Percentiles rank a stretch among this genome's conserved stretches.
These are phyloP conservation scores for Saksenaea vasiformis DNA, from an alignment of 371 early-diverging fungal genomes.

Conservation along the genomic window DNA sequence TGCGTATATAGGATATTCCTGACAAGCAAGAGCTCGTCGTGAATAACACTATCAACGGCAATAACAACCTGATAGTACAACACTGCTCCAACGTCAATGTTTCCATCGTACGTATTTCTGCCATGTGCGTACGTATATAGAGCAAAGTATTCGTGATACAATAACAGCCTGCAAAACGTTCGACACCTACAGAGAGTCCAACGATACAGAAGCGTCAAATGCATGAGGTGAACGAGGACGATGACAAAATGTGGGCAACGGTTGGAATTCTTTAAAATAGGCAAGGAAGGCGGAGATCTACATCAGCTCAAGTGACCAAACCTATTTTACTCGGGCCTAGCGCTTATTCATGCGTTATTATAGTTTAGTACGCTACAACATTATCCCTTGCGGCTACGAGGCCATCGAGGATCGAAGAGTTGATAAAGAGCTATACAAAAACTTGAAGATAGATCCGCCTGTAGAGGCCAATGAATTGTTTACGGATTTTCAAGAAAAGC, in stretches of 20 bases:
- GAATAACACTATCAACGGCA: not conserved
- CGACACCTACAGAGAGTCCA: not conserved
- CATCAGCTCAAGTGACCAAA: not conserved
- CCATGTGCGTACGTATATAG: not conserved
- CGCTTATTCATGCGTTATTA: not conserved
- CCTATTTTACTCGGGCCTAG: not conserved
- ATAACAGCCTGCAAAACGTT: not conserved
- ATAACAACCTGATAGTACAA: not conserved
- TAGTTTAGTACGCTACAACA: not conserved
- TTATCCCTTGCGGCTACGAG: not conserved
- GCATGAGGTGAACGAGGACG: not conserved
- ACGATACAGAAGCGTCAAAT: not conserved
- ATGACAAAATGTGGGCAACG: slow-evolving; percentile 1
- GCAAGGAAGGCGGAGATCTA: not conserved
- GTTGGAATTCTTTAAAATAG: not conserved
- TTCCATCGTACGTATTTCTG: not conserved
- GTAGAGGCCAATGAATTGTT: not conserved
- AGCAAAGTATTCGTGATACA: not conserved
- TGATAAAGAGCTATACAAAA: not conserved
- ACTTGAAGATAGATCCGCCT: not conserved
- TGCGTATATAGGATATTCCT: not conserved
- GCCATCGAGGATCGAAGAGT: not conserved
- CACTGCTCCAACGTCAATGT: not conserved
- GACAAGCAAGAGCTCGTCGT: not conserved
- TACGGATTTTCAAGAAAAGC: not conserved